These are phyloP conservation scores for Cryphonectria naterciae DNA, from an alignment of 2,329 filamentous ascomycete species.

Conservation along the genomic window DNA sequence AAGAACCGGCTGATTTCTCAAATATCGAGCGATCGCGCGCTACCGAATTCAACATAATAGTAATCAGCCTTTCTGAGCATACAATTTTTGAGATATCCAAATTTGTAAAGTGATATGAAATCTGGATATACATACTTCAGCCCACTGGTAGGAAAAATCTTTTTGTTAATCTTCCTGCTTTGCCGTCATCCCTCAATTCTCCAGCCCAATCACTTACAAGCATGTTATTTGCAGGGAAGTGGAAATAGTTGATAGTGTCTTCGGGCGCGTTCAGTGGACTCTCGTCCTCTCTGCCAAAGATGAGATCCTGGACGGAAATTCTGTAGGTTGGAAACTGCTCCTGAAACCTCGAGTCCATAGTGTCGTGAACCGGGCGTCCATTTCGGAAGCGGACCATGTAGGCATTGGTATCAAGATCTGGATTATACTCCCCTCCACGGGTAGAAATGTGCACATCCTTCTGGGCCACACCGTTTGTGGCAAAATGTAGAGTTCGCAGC, in stretches of 20 bases:
- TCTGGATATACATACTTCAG: constrained; percentile 23
- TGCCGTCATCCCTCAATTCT: neutral
- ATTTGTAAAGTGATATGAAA: neutral
- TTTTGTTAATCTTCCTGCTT: neutral
- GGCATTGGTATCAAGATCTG: constrained; percentile 26
- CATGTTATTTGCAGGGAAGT: constrained; percentile 34
- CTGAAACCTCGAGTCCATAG: constrained; percentile 20
- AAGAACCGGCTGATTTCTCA: constrained; percentile 1
- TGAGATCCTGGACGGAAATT: constrained; percentile 21
- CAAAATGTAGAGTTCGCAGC: constrained; percentile 25
- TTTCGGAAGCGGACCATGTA: constrained; percentile 27
- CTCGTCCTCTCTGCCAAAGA: constrained; percentile 2
- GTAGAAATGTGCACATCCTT: constrained; percentile 6
- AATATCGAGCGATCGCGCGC: constrained; percentile 22
- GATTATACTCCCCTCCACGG: constrained; percentile 17
- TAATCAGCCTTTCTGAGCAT: neutral
- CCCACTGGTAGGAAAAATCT: constrained; percentile 16
- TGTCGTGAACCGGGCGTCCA: constrained; percentile 15
- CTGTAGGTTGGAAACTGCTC: constrained; percentile 26
- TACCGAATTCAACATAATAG: neutral
- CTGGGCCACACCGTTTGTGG: constrained; percentile 17
- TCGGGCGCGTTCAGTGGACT: constrained; percentile 10
- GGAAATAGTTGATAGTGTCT: constrained; percentile 30
- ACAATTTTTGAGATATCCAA: neutral
- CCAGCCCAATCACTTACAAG: constrained; percentile 22